These are phyloP conservation scores for Pichia cephalocereana DNA, from an alignment of 805 yeast genomes.

Conservation along the genomic window DNA sequence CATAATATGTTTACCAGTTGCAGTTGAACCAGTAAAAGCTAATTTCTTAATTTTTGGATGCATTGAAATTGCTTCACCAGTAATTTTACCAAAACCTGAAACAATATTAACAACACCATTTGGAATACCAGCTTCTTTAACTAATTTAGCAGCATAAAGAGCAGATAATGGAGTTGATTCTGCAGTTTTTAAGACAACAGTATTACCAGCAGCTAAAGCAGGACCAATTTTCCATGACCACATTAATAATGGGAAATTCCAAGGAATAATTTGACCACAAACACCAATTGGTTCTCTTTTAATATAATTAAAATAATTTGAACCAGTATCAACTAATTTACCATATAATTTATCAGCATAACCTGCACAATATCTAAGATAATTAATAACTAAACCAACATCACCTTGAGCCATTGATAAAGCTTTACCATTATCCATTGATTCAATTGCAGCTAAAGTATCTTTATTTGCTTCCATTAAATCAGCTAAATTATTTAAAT, in stretches of 20 bases:
- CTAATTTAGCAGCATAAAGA: slow-evolving; percentile 57
- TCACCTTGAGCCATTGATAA: slow-evolving; percentile 64
- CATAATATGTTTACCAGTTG: slow-evolving; percentile 70
- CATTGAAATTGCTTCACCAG: slow-evolving; percentile 70
- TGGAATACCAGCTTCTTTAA: slow-evolving; percentile 81
- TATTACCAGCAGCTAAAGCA: slow-evolving; percentile 84
- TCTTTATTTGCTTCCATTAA: slow-evolving; percentile 65
- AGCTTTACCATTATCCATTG: slow-evolving; percentile 87
- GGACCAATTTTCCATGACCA: slow-evolving; percentile 94
- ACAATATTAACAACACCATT: slow-evolving; percentile 84
- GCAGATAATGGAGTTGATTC: slow-evolving; percentile 90
- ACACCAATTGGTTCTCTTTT: slow-evolving; percentile 90
- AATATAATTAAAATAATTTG: slow-evolving; percentile 65
- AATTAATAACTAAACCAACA: slow-evolving; percentile 57
- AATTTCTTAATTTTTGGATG: slow-evolving; percentile 82
- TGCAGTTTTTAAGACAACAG: slow-evolving; percentile 81
- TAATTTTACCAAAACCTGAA: slow-evolving; percentile 77
- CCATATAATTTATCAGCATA: slow-evolving; percentile 86
- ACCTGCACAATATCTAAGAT: slow-evolving; percentile 81
- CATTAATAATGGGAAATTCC: slow-evolving; percentile 95
- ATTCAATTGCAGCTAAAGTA: slow-evolving; percentile 68
- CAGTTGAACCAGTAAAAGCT: slow-evolving; percentile 94
- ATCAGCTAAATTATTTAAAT: slow-evolving; percentile 66
- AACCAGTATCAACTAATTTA: slow-evolving; percentile 64
- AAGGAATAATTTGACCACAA: slow-evolving; percentile 92